Conservation (phyloP, 768 basidiomycete species). For the Mycena pura region DNA sequence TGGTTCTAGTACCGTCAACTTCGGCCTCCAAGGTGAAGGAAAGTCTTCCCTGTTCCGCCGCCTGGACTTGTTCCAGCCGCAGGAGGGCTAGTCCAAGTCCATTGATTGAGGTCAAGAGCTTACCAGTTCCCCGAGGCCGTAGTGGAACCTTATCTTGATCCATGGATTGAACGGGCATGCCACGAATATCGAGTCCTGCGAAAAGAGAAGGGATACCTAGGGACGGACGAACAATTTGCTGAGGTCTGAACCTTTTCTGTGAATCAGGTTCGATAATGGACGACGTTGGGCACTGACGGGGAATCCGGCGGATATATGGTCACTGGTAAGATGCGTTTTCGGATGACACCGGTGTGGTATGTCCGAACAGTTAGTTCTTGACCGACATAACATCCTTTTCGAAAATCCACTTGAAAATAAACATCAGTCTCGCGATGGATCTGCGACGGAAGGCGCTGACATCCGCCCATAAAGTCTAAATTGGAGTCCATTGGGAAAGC, state of each 20-base stretch:
- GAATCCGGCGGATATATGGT: slow-evolving; percentile 51
- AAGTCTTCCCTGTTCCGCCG: slow-evolving; percentile 54
- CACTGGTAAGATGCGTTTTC: slow-evolving; percentile 92
- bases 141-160: slow-evolving; percentile 43
- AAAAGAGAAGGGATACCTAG: slow-evolving; percentile 35
- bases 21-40: slow-evolving; percentile 45
- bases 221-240: slow-evolving; percentile 19
- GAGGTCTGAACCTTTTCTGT: slow-evolving; percentile 19
- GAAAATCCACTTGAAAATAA: slow-evolving; percentile 75
- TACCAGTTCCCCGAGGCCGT: slow-evolving; percentile 77
- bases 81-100: slow-evolving; percentile 81
- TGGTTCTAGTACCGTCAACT: slow-evolving; percentile 36
- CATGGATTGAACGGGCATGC: slow-evolving; percentile 26
- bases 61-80: slow-evolving; percentile 76
- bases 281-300: slow-evolving; percentile 34
- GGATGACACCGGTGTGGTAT: slow-evolving; percentile 89
- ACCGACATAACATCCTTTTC: slow-evolving; percentile 98
- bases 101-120: slow-evolving; percentile 64
- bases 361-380: slow-evolving; percentile 97
- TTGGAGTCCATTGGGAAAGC: slow-evolving; percentile 95
- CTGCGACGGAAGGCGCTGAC: slow-evolving; percentile 54
- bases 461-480: slow-evolving; percentile 91
- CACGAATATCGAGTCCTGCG: slow-evolving; percentile 46
- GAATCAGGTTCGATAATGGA: background rate
- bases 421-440: slow-evolving; percentile 9